Base-by-base conservation (phyloP, 2,329 filamentous ascomycete genomes). In the Fusarium vanettenii region DNA sequence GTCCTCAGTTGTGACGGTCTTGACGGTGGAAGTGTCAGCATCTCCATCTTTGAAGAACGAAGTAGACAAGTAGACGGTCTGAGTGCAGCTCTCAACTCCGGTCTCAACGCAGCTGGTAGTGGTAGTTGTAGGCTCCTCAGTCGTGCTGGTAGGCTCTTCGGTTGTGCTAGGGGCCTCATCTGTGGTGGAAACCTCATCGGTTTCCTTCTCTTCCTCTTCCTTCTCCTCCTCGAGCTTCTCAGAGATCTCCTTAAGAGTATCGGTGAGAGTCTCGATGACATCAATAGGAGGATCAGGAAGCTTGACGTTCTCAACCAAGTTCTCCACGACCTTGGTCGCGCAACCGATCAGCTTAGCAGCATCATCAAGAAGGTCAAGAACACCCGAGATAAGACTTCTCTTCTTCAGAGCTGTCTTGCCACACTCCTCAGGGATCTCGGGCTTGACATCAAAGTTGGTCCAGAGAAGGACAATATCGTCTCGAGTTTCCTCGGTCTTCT, bases 231-330 rank as follows among this genome's bases (percentile, higher is more conserved):
- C 62, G 10, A 60, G 60, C 61, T 63, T 57, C 9, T 61, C 56
- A 10, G 60, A 61, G 11, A 71, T 66, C n/a, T 71, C 69, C 11
- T 69, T 69, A 5, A 71, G 69, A 16, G 66, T 69, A n/a, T 69
- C 69, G 3, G 69, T 71, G 7, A 71, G 50, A 55, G 50, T 69
- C 7, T 50, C 37, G 14, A 69, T 60, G 16, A 66, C 35, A 10
- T 62, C 41, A 5, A 71, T 63, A 16, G 61, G 66, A 16, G 66
- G 66, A 5, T 65, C 69, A n/a, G 69, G 69, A 1, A 60, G 18
- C 56, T 60, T 60, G 35, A 60, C 18, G 22, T 60, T 60, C 33
- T 60, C 56, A 27, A 41, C 56, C 22, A 60, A 14, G 16, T 60
- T 60, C 33, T 60, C 56, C 9, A 60, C 56, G 5, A 60, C 35